Conservation (phyloP, 2,329 filamentous ascomycete genomes). For the Epichloe hybrida region DNA sequence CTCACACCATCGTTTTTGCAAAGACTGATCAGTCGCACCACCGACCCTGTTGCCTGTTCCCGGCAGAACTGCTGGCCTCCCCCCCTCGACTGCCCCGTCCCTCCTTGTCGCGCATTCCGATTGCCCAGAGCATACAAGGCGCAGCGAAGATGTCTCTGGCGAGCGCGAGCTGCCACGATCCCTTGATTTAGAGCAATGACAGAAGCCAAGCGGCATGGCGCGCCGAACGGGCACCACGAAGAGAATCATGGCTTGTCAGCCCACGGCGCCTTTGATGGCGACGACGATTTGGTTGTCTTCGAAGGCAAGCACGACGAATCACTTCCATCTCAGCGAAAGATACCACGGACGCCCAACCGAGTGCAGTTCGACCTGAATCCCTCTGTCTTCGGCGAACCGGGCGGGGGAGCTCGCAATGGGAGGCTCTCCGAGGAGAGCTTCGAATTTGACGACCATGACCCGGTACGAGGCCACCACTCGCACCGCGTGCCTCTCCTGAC, state of each 20-base stretch:
- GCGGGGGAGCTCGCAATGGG: conserved; percentile 8
- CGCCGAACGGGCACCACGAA: conserved; percentile 18
- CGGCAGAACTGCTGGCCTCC: not conserved
- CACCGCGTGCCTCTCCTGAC: conserved; percentile 63
- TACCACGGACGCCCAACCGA: conserved; percentile 43
- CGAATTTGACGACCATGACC: conserved; percentile 27
- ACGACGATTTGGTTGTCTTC: conserved; percentile 14
- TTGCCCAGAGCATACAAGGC: not conserved
- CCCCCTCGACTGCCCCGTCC: too few relatives aligned
- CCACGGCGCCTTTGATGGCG: conserved; percentile 11
- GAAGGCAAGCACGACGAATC: conserved; percentile 5
- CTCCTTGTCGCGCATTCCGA: not conserved
- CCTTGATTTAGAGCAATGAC: conserved; percentile 16
- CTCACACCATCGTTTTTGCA: not conserved
- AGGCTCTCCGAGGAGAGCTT: conserved; percentile 28
- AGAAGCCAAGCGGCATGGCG: conserved; percentile 17
- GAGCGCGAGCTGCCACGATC: conserved; percentile 1
- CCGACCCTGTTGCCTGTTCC: not conserved
- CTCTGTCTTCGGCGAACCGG: conserved; percentile 24
- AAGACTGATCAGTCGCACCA: not conserved
- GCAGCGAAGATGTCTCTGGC: conserved; percentile 7
- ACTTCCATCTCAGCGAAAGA: conserved; percentile 7
- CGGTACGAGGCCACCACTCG: conserved; percentile 34
- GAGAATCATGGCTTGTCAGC: conserved; percentile 18
- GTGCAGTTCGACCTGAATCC: conserved; percentile 58